A percentile compares a stretch with the other conserved stretches of the same genome.
These are phyloP conservation scores for Durio zibethinus DNA, from an alignment of 345 rosid genomes.

Conservation along the genomic window DNA sequence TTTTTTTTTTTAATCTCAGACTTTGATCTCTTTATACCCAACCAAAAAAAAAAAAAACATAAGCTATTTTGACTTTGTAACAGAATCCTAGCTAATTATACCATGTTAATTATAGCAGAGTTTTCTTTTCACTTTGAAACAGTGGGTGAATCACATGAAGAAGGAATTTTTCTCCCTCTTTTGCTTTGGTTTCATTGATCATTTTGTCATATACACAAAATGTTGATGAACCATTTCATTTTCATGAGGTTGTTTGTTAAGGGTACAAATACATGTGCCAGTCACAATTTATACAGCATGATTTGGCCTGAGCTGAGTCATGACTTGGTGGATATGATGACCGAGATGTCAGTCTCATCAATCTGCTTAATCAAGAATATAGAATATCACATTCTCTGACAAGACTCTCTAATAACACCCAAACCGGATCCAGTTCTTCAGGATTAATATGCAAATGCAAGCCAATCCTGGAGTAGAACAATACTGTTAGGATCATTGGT, in stretches of 20 bases:
- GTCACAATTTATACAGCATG: not conserved
- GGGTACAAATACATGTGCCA: conserved; percentile 8
- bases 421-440: not conserved
- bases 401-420: not conserved
- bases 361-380: not conserved
- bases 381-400: not conserved
- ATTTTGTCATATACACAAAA: not conserved
- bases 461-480: not conserved
- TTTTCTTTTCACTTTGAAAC: not conserved
- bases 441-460: not conserved
- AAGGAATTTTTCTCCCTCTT: not conserved
- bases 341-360: not conserved
- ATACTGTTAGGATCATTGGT: conserved; percentile 14
- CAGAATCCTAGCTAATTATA: too few species aligned
- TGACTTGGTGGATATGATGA: not conserved
- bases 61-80: too few species aligned
- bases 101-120: too few species aligned
- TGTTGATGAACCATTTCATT: not conserved
- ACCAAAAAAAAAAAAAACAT: too few species aligned
- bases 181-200: not conserved
- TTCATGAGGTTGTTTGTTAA: not conserved
- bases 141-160: not conserved
- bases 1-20: too few species aligned
- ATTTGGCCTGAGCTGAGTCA: not conserved
- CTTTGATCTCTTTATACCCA: too few species aligned